Evolutionary conservation across 1,284 basidiomycete genomes (phyloP).

Genomic region (Tilletia horrida): DNA sequence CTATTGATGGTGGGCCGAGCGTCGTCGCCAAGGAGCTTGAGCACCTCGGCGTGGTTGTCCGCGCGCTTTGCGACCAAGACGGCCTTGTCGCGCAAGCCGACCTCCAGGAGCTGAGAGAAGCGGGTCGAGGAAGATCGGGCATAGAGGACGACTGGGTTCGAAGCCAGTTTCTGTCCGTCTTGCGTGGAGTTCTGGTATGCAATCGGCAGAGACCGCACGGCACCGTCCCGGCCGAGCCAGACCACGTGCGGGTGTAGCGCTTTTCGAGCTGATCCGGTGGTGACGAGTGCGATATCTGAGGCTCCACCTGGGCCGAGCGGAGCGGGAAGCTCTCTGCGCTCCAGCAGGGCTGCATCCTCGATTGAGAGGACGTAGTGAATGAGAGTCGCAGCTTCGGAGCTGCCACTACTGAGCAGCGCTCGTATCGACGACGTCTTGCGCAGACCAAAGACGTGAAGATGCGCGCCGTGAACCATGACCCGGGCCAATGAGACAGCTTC

Average conservation of each 20-base stretch:
- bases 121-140: constrained; percentile 1
- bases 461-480: constrained; percentile 31
- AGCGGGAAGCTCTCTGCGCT: background rate
- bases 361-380: constrained; percentile 16
- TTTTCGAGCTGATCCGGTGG: background rate
- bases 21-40: constrained; percentile 36
- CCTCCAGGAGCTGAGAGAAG: constrained; percentile 33
- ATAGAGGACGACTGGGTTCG: constrained; percentile 34
- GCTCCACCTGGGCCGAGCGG: constrained; percentile 1
- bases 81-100: constrained; percentile 43
- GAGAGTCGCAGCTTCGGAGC: background rate
- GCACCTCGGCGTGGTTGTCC: constrained; percentile 39
- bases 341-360: background rate
- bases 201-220: constrained; percentile 35
- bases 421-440: constrained; percentile 24
- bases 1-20: constrained; percentile 26
- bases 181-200: constrained; percentile 10
- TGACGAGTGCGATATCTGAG: background rate
- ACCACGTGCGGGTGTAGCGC: constrained; percentile 38
- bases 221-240: constrained; percentile 44
- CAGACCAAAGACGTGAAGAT: constrained; percentile 36
- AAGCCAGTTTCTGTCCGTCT: constrained; percentile 25
- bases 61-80: constrained; percentile 38
- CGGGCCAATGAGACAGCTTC: background rate
- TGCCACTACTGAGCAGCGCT: constrained; percentile 3